Evolutionary conservation across 2,329 filamentous ascomycete species (phyloP), one percentile per base, ranked within the genome.

Genomic region (Pestalotiopsis sp.): DNA sequence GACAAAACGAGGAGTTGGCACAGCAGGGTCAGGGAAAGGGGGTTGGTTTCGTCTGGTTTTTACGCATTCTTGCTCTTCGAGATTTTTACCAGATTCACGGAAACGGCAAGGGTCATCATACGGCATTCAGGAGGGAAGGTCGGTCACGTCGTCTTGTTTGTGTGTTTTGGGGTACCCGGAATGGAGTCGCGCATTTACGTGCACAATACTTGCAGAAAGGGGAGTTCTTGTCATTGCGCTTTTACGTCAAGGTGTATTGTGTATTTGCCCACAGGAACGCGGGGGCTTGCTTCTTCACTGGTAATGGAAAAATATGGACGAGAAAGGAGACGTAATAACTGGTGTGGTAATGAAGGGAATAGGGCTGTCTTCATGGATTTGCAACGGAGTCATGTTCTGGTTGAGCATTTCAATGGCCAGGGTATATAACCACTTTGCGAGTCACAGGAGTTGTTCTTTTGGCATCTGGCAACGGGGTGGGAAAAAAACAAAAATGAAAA

Each of bases 131-230:
- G 39, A 27, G 23, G 49, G 45, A 38, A 36, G 31, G 27, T 63
- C 52, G 41, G 27, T 57, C 20, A 25, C n/a, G 41, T 65, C 38
- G 64, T 65, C 27, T 36, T 23, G 27, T 58, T 55, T 52, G 64
- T 49, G 38, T 65, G 20, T 12, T 65, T 65, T 36, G 31, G 31
- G 64, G 64, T 58, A 65, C 52, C 64, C 64, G 49, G 64, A 55
- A 65, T 65, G 64, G 64, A 65, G 64, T 55, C 23, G 41, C 52
- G 64, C 64, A 65, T 65, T 64, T 49, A 57, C 36, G 23, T 55
- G 64, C 64, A 57, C 64, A 36, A 62, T 31, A 62, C 27, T 62
- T 65, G 64, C 64, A 55, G 52, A 57, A 55, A 65, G 52, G 49
- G 64, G 64, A 65, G 64, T 65, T 65, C 39, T 45, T 45, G 61